Evolutionary conservation across 768 basidiomycete species (phyloP), one percentile per base, ranked within the genome.

Genomic region (Cystofilobasidium capitatum): DNA sequence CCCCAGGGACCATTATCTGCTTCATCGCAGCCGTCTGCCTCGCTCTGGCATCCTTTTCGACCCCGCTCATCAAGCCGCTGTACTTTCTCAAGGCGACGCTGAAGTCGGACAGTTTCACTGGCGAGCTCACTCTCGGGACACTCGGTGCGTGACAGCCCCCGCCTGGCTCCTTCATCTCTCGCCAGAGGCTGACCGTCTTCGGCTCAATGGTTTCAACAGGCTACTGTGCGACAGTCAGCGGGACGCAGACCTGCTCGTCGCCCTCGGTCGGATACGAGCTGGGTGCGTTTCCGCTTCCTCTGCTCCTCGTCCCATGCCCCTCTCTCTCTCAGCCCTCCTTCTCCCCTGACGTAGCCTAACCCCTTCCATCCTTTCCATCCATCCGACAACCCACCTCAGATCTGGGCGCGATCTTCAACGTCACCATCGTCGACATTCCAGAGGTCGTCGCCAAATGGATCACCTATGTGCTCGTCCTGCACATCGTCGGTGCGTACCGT

Each of bases 401-500:
- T 72, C 84, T 93, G 71, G 90, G 92, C 73, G 74, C 80, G 42
- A 81, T 97, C 1, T 84, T 96, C 37, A 89, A 86, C 8, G 69
- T 77, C 24, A 82, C 89, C 75, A 77, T 80, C 33, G 78, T 93
- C 65, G 76, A 89, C 71, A 89, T 97, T 60, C 91, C 92, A 1
- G 80, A 84, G 65, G 83, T 90, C 8, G 82, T 86, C 59, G 88
- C 92, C 69, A 94, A 96, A 80, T 97, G 93, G 90, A 80, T 97
- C 74, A 98, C 96, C 13, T 94, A 94, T 74, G 86, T 85, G 29
- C 85, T 99, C 71, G 85, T 97, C 70, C 82, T 98, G 20, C 93
- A 98, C 75, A 85, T 96, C 69, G 85, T 91, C 66, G 94, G 71
- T 71, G 26, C 36, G 71, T 70, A 16, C 54, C 47, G 45, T 26